Conservation (phyloP, 345 rosid genomes). For the Lepidium aucheri region DNA sequence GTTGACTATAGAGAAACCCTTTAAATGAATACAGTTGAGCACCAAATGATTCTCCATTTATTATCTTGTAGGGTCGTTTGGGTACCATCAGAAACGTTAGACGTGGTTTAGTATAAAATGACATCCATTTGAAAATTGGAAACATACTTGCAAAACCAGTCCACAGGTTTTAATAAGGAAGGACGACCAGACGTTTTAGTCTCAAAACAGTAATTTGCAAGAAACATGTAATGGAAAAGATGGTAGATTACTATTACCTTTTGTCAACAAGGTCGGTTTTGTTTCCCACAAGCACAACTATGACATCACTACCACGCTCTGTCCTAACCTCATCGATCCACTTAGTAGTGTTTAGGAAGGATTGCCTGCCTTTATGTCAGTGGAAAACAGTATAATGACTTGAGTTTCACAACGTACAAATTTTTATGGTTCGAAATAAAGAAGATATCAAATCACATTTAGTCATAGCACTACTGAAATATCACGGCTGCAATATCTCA, state of each 20-base stretch:
- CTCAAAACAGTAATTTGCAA: not conserved
- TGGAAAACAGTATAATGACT: not conserved
- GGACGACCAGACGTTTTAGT: not conserved
- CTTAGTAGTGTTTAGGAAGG: slow-evolving; percentile 70
- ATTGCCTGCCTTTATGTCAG: slow-evolving; percentile 58
- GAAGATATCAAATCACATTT: not conserved
- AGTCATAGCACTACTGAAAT: not conserved
- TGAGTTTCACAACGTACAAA: not conserved
- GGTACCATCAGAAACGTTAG: slow-evolving; percentile 3
- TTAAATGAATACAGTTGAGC: slow-evolving; percentile 11
- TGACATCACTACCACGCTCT: slow-evolving; percentile 88
- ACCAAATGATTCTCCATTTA: slow-evolving; percentile 4
- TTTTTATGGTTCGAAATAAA: not conserved
- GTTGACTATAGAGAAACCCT: slow-evolving; percentile 7
- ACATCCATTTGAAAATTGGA: not conserved
- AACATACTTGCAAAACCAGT: not conserved
- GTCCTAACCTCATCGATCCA: slow-evolving; percentile 91
- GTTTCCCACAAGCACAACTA: slow-evolving; percentile 80
- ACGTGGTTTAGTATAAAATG: not conserved
- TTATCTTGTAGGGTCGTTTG: slow-evolving; percentile 16
- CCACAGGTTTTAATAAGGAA: not conserved
- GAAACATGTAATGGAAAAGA: not conserved
- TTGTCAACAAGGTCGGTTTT: slow-evolving; percentile 89
- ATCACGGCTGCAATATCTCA: not conserved
- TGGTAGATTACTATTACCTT: slow-evolving; percentile 36